A percentile compares a stretch with the other conserved stretches of the same genome.
These are phyloP conservation scores for Anethum foeniculum DNA, from an alignment of 140 eudicot genomes.

Conservation along the genomic window DNA sequence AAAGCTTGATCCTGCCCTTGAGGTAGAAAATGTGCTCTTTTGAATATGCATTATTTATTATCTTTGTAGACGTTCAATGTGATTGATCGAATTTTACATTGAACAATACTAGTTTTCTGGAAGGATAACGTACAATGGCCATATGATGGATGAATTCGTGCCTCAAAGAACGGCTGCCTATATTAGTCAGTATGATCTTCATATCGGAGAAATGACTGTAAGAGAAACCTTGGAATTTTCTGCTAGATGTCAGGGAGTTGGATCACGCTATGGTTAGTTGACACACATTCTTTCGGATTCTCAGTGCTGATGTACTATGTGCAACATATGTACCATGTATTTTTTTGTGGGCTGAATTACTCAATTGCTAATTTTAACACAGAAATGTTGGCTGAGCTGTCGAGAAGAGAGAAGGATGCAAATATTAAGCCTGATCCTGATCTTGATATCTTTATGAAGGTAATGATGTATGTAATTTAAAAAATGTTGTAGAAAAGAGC, in stretches of 20 bases:
- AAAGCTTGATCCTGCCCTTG: constrained; percentile 50
- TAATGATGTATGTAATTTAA: not conserved
- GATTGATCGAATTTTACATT: not conserved
- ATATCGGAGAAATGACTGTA: constrained; percentile 84
- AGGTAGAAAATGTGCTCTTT: constrained; percentile 15
- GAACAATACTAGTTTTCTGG: constrained; percentile 33
- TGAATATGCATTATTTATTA: too few relatives aligned
- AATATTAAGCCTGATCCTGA: constrained; percentile 55
- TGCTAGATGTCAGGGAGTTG: constrained; percentile 76
- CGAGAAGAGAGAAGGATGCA: constrained; percentile 60
- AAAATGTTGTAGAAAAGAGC: not conserved
- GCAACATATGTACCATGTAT: not conserved
- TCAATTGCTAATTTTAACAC: not conserved
- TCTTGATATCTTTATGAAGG: constrained; percentile 56
- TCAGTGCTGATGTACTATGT: not conserved
- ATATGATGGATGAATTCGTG: constrained; percentile 57
- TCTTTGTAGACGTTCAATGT: not conserved
- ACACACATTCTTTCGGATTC: not conserved
- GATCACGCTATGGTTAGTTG: constrained; percentile 52
- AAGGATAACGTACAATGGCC: constrained; percentile 62
- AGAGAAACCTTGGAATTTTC: constrained; percentile 78
- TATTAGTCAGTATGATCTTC: constrained; percentile 72
- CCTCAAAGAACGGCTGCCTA: constrained; percentile 76
- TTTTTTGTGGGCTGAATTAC: not conserved
- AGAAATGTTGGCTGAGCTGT: constrained; percentile 51